Evolutionary conservation across 2,329 filamentous ascomycete genomes (phyloP).

Genomic region (Botryotinia convoluta): DNA sequence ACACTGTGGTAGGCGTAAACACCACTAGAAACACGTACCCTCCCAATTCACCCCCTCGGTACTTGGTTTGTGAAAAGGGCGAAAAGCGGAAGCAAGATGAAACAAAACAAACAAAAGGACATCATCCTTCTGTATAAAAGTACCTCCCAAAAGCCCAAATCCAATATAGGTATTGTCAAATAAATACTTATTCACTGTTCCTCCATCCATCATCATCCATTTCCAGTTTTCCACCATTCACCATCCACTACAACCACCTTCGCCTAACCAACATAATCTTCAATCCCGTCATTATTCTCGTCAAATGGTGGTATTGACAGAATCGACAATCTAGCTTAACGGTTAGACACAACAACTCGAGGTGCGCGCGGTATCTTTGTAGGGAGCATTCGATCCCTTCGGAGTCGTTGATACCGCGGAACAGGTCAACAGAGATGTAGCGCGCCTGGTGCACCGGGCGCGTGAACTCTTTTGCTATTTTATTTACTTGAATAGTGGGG

Average conservation of each 20-base stretch:
- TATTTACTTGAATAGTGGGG: not conserved
- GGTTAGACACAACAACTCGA: not conserved
- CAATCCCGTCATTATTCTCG: not conserved
- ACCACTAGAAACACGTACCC: no score
- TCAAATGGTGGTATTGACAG: not conserved
- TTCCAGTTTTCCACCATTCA: not conserved
- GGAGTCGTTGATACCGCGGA: not conserved
- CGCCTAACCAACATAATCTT: not conserved
- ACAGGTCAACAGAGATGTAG: not conserved
- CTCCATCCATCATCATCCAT: not conserved
- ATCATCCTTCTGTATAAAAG: not conserved
- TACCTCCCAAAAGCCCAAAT: no score
- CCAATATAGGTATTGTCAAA: no score
- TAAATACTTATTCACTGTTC: not conserved
- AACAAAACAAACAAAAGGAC: not conserved
- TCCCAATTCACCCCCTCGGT: no score
- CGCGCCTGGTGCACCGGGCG: not conserved
- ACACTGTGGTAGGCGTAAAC: no score
- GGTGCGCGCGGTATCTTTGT: conserved; percentile 1
- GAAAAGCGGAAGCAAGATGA: not conserved
- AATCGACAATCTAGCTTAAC: not conserved
- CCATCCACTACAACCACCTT: not conserved
- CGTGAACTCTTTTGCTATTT: not conserved
- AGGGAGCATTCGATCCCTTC: not conserved
- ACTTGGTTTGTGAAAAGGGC: not conserved